phyloP scores from a whole-genome alignment of 2,329 filamentous ascomycete genomes.

The Paraconiothyrium brasiliense region DNA sequence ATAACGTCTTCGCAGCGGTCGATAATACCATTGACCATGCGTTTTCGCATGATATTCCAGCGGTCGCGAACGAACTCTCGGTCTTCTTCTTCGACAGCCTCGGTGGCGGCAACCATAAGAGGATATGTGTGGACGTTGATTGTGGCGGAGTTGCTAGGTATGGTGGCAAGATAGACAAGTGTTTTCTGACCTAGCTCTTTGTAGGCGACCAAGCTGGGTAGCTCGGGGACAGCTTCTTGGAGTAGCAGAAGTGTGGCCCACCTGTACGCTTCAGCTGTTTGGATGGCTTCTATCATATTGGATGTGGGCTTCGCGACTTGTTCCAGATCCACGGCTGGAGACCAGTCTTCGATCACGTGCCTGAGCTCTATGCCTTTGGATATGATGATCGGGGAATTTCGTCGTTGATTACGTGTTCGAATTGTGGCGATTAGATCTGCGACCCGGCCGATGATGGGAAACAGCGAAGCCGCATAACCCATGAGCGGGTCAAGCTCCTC shows the following conservation, averaged over 20 bases:
- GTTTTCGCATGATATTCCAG: conserved; percentile 67
- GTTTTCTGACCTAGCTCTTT: conserved; percentile 69
- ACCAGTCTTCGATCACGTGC: conserved; percentile 68
- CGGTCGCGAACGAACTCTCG: conserved; percentile 69
- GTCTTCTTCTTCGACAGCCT: conserved; percentile 68
- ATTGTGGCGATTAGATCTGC: conserved; percentile 70
- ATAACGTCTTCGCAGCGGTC: conserved; percentile 71
- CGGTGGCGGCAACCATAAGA: conserved; percentile 71
- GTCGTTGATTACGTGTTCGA: conserved; percentile 54
- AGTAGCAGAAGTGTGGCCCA: conserved; percentile 71
- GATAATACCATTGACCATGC: conserved; percentile 72
- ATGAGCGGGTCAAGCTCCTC: conserved; percentile 70
- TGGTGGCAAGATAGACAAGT: conserved; percentile 68
- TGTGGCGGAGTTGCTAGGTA: conserved; percentile 68
- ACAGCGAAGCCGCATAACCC: conserved; percentile 72
- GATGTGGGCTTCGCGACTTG: conserved; percentile 68
- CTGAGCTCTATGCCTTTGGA: conserved; percentile 69
- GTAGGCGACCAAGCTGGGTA: conserved; percentile 64
- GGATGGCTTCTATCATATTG: conserved; percentile 68
- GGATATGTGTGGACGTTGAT: conserved; percentile 76
- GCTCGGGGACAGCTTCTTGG: conserved; percentile 73
- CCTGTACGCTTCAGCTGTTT: conserved; percentile 73
- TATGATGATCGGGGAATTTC: conserved; percentile 68
- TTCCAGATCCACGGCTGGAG: conserved; percentile 64
- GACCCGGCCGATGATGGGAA: conserved; percentile 71